A percentile compares a stretch with the other conserved stretches of the same genome.
These are phyloP conservation scores for Linderina pennispora DNA, from an alignment of 192 early-diverging fungal species.

Conservation along the genomic window DNA sequence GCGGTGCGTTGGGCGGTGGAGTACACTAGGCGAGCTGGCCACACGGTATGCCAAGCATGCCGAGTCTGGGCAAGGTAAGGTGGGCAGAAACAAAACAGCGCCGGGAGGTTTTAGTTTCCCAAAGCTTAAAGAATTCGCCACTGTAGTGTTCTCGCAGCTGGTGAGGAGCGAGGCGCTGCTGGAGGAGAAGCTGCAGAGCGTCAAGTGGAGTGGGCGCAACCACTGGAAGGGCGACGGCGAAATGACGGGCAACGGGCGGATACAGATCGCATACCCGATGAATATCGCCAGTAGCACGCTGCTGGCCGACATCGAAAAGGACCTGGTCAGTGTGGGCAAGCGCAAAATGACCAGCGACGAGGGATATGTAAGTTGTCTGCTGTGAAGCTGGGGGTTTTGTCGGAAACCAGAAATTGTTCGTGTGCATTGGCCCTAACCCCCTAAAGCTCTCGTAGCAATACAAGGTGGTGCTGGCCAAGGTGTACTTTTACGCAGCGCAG, in stretches of 20 bases:
- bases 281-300: slow-evolving; percentile 16
- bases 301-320: slow-evolving; percentile 21
- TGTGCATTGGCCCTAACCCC: not conserved
- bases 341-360: slow-evolving; percentile 32
- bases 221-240: slow-evolving; percentile 39
- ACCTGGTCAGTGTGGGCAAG: slow-evolving; percentile 8
- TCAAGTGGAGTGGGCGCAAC: slow-evolving; percentile 23
- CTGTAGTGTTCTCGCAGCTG: slow-evolving; percentile 29
- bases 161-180: slow-evolving; percentile 33
- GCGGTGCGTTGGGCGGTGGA: slow-evolving; percentile 43
- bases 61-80: slow-evolving; percentile 27
- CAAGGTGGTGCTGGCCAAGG: slow-evolving; percentile 52
- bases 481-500: slow-evolving; percentile 50
- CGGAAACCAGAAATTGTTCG: not conserved
- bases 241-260: not conserved
- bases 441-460: slow-evolving; percentile 21
- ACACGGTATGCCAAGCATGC: slow-evolving; percentile 21
- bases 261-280: slow-evolving; percentile 25
- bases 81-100: not conserved
- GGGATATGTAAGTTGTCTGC: slow-evolving; percentile 4
- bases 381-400: too few species aligned
- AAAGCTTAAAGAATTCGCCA: too few species aligned
- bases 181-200: slow-evolving; percentile 28
- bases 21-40: slow-evolving; percentile 17
- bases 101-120: too few species aligned